Evolutionary conservation across 345 rosid genomes (phyloP).

Genomic region (Abelmoschus esculentus): DNA sequence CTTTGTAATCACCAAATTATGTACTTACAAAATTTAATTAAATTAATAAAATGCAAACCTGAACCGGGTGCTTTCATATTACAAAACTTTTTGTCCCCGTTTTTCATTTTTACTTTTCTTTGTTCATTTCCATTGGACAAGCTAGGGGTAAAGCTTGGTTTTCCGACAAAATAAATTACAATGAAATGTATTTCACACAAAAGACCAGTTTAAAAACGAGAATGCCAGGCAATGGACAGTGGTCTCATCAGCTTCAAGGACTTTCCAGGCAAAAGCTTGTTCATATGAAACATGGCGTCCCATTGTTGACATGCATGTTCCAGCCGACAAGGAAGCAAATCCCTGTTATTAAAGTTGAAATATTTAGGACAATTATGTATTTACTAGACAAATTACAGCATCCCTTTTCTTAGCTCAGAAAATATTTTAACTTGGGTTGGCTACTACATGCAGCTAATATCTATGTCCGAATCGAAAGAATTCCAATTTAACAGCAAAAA

Average conservation of each 20-base stretch:
- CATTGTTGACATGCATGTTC: constrained; percentile 92
- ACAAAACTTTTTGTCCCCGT: constrained; percentile 26
- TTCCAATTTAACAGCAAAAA: neutral
- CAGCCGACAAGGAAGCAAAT: constrained; percentile 67
- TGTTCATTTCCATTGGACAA: neutral
- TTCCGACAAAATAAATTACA: constrained; percentile 1
- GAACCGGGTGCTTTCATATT: constrained; percentile 24
- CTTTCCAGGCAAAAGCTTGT: constrained; percentile 94
- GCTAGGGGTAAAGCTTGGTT: neutral
- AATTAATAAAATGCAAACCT: constrained; percentile 32
- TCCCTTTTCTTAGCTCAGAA: neutral
- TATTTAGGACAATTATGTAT: neutral
- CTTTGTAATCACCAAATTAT: neutral
- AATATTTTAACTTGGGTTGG: neutral
- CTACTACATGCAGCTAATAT: neutral
- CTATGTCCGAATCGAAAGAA: neutral
- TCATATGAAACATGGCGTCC: constrained; percentile 85
- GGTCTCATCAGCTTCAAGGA: constrained; percentile 61
- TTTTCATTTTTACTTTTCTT: neutral
- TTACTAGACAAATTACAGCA: neutral
- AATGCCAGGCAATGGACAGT: constrained; percentile 87
- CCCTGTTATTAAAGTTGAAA: constrained; percentile 42
- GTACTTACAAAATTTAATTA: constrained; percentile 17
- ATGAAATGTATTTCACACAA: constrained; percentile 39
- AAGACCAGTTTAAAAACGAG: constrained; percentile 94